Conservation (phyloP, 331 rosid genomes). For the Ulmus americana region DNA sequence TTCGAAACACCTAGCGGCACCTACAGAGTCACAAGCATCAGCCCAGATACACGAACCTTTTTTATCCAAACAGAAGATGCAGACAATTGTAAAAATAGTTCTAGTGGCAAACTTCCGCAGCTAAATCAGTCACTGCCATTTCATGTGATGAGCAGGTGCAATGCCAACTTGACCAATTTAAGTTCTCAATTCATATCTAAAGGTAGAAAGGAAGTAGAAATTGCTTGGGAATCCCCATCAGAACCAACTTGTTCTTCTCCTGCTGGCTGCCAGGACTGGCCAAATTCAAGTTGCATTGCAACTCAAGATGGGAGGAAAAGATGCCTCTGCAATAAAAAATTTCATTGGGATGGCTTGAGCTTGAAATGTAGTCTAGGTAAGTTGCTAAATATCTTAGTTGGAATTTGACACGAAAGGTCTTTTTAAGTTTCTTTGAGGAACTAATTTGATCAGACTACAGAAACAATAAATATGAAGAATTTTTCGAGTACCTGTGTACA, state of each 20-base stretch:
- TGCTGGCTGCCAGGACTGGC: slow-evolving; percentile 60
- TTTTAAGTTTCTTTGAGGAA: background rate
- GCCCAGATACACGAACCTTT: slow-evolving; percentile 35
- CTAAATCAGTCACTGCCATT: slow-evolving; percentile 52
- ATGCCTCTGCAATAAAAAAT: slow-evolving; percentile 47
- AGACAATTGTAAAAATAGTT: slow-evolving; percentile 29
- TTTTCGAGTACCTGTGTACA: too few species aligned
- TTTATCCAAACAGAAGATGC: slow-evolving; percentile 35
- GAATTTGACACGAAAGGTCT: background rate
- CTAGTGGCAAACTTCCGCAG: slow-evolving; percentile 30
- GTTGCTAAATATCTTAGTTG: background rate
- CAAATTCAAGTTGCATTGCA: slow-evolving; percentile 50
- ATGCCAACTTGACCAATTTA: slow-evolving; percentile 30
- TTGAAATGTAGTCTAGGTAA: slow-evolving; percentile 48
- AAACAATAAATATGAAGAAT: background rate
- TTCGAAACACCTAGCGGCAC: slow-evolving; percentile 40
- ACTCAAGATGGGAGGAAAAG: slow-evolving; percentile 38
- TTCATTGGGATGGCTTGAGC: slow-evolving; percentile 47
- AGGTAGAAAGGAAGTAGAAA: slow-evolving; percentile 45
- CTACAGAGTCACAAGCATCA: slow-evolving; percentile 46
- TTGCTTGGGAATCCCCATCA: slow-evolving; percentile 42
- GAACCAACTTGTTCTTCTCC: slow-evolving; percentile 49
- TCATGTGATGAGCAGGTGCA: slow-evolving; percentile 39
- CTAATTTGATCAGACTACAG: background rate
- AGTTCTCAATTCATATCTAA: slow-evolving; percentile 31